Conservation (phyloP, 176 grass and related monocot species). For the Carex kokanica region DNA sequence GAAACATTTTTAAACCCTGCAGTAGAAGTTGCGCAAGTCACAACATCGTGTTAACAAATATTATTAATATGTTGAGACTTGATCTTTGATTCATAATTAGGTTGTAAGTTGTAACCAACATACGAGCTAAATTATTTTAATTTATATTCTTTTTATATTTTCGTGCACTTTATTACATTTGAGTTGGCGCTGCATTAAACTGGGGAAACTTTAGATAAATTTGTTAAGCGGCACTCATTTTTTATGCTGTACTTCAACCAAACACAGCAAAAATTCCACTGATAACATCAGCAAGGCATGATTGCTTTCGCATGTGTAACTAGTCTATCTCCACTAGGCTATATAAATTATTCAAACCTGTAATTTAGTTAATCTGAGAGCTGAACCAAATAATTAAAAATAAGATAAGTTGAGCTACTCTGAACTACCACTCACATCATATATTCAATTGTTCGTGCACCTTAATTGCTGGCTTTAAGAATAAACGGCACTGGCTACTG, state of each 20-base stretch:
- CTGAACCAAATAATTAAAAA: neutral
- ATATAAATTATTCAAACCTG: neutral
- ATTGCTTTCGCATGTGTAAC: neutral
- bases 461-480: neutral
- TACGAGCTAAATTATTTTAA: neutral
- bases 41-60: no score
- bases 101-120: no score
- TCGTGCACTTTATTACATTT: neutral
- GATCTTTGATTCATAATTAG: no score
- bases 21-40: no score
- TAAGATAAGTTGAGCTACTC: neutral
- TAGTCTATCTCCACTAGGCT: conserved; percentile 11
- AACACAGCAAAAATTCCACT: conserved; percentile 1
- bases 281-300: neutral
- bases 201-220: neutral
- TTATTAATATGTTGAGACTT: no score
- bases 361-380: neutral
- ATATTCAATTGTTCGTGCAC: neutral
- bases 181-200: neutral
- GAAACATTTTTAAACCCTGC: neutral
- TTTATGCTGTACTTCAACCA: neutral
- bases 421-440: neutral
- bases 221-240: neutral
- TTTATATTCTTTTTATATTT: neutral
- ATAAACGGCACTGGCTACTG: neutral